Evolutionary conservation across 1,284 basidiomycete species (phyloP).

Genomic region (Tremellales sp.): DNA sequence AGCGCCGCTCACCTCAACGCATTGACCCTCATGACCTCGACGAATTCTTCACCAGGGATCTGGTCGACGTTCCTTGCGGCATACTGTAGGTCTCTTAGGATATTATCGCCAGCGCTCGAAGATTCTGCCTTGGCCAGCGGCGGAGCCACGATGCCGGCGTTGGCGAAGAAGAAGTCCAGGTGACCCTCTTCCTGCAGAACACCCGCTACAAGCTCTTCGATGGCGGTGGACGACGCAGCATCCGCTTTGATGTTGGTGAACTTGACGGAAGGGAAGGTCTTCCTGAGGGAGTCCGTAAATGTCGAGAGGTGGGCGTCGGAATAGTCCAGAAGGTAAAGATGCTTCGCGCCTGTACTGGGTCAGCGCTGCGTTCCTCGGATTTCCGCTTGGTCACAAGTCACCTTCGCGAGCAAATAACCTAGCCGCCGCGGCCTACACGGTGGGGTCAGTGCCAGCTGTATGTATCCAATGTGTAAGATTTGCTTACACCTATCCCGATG

Average conservation of each 20-base stretch:
- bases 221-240: constrained; percentile 72
- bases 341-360: constrained; percentile 63
- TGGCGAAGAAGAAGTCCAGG: constrained; percentile 91
- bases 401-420: constrained; percentile 77
- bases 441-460: constrained; percentile 33
- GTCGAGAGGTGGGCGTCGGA: constrained; percentile 65
- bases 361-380: constrained; percentile 4
- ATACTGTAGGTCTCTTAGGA: constrained; percentile 8
- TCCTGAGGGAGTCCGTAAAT: constrained; percentile 64
- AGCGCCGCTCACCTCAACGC: constrained; percentile 62
- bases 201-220: constrained; percentile 64
- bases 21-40: constrained; percentile 75
- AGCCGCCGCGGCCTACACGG: constrained; percentile 62
- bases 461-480: constrained; percentile 11
- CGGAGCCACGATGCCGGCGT: constrained; percentile 55
- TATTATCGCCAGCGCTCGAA: not conserved
- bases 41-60: constrained; percentile 65
- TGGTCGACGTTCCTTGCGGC: constrained; percentile 33
- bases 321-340: constrained; percentile 81
- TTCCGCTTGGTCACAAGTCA: constrained; percentile 30
- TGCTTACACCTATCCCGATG: constrained; percentile 75
- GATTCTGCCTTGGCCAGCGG: constrained; percentile 3
- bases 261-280: constrained; percentile 59
- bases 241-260: constrained; percentile 62
- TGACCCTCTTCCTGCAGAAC: constrained; percentile 75